A percentile compares a stretch with the other conserved stretches of the same genome.
Evolutionary conservation across 805 yeast genomes (phyloP).

Genomic region (Millerozyma miso): DNA sequence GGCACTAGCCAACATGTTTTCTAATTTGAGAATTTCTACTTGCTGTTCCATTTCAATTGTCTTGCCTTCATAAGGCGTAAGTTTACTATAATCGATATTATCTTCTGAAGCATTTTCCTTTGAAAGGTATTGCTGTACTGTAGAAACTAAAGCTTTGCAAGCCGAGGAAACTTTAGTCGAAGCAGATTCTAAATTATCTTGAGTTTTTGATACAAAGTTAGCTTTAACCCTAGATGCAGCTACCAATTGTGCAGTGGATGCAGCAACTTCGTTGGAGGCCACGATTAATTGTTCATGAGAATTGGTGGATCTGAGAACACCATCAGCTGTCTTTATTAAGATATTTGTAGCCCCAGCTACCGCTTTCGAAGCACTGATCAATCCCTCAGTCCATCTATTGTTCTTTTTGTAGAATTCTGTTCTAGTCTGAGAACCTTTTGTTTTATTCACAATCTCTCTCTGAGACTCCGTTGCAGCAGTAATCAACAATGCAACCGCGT

Average conservation of each 20-base stretch:
- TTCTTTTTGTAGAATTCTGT: slow-evolving; percentile 82
- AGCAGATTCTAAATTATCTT: slow-evolving; percentile 66
- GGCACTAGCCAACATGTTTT: slow-evolving; percentile 65
- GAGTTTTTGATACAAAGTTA: slow-evolving; percentile 68
- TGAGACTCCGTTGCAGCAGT: slow-evolving; percentile 78
- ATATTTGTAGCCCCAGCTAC: slow-evolving; percentile 80
- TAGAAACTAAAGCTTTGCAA: slow-evolving; percentile 65
- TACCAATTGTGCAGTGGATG: slow-evolving; percentile 87
- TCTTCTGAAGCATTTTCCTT: slow-evolving; percentile 29
- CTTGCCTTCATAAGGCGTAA: slow-evolving; percentile 75
- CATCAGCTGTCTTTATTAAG: slow-evolving; percentile 84
- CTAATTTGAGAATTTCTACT: slow-evolving; percentile 80
- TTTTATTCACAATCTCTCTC: slow-evolving; percentile 70
- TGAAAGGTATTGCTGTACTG: slow-evolving; percentile 59
- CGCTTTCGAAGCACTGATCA: slow-evolving; percentile 82
- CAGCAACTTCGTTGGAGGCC: slow-evolving; percentile 88
- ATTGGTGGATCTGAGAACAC: slow-evolving; percentile 60
- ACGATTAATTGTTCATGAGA: slow-evolving; percentile 82
- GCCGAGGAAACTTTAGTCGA: slow-evolving; percentile 70
- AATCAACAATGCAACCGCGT: slow-evolving; percentile 69
- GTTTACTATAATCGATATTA: slow-evolving; percentile 59
- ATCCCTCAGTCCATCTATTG: slow-evolving; percentile 91
- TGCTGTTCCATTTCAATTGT: slow-evolving; percentile 91
- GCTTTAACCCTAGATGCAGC: slow-evolving; percentile 90
- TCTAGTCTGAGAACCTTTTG: slow-evolving; percentile 59